Base-by-base conservation (phyloP, 768 basidiomycete genomes). In the Kwoniella mangroviensis region DNA sequence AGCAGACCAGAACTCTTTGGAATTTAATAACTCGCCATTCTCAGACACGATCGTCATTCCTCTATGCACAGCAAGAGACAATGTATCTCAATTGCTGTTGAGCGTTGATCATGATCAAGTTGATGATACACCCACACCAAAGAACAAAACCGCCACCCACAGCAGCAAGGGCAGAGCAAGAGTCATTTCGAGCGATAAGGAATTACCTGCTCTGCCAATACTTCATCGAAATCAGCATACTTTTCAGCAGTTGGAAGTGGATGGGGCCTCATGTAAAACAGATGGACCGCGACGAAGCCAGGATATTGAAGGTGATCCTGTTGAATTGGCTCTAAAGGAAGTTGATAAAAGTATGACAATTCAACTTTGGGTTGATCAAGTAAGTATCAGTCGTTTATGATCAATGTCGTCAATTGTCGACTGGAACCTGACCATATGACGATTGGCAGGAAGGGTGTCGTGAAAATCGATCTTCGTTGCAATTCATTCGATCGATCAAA, bases 281-380 rank as follows among this genome's bases (percentile, higher is more conserved):
- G 59, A 60, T 4, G 34, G 34, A 10, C 22, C 26, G 43, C 60
- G 7, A 49, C 43, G 63, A 62, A 56, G 49, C 4, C 34, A 17
- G 40, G n/a, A 62, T 43, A 45, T 21, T 21, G 63, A 54, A 13
- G 51, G 53, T 9, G 57, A 49, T n/a, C 42, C 59, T 17, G 65
- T 68, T 1, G 66, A 62, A n/a, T 19, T 43, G 21, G 65, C 70
- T 17, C 52, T 75, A 40, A 54, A 45, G 34, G 21, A 53, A 22
- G 45, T 74, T 22, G 70, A 75, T 12, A 85, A 86, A 71, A 84
- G 85, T 51, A 84, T 85, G 34, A 83, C 82, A 51, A 80, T 93
- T 40, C 88, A 90, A 67, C 83, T 93, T 42, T 87, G 89, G 81
- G 89, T 94, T 26, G 93, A 93, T 77, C 93, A 94, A 70, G 80